Evolutionary conservation across 2,329 filamentous ascomycete species (phyloP).

Genomic region (Helminthosporium solani): DNA sequence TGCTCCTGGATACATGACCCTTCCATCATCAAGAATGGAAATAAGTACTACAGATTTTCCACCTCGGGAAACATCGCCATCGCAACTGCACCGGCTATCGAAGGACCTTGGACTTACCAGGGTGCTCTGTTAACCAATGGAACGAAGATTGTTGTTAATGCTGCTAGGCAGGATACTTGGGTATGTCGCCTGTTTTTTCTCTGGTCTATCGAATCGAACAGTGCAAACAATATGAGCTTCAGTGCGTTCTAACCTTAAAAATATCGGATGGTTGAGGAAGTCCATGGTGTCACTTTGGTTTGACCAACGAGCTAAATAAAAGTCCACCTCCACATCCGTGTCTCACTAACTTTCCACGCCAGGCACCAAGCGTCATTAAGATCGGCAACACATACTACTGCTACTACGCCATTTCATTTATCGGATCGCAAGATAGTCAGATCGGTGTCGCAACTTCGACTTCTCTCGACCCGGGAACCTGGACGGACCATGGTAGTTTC

Average conservation of each 20-base stretch:
- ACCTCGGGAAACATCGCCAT: constrained; percentile 14
- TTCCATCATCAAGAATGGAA: neutral
- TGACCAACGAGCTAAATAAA: neutral
- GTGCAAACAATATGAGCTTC: too few relatives aligned
- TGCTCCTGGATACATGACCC: constrained; percentile 8
- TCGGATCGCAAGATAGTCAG: constrained; percentile 59
- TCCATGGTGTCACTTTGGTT: neutral
- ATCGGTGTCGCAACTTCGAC: constrained; percentile 58
- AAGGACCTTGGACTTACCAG: constrained; percentile 8
- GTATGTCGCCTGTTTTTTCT: constrained; percentile 21
- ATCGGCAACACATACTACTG: constrained; percentile 2
- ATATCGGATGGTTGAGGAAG: too few relatives aligned
- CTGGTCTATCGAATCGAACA: too few relatives aligned
- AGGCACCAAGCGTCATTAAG: constrained; percentile 64
- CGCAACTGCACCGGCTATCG: constrained; percentile 9
- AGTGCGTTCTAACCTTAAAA: too few relatives aligned
- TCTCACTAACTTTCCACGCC: constrained; percentile 1
- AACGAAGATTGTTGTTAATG: constrained; percentile 45
- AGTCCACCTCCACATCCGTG: neutral
- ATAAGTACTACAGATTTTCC: constrained; percentile 11
- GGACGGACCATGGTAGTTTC: constrained; percentile 60
- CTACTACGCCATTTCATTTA: constrained; percentile 60
- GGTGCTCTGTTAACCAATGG: constrained; percentile 47
- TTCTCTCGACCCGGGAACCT: constrained; percentile 54
- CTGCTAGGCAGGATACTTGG: constrained; percentile 49